Conservation (phyloP, 805 yeast species). For the Zygosaccharomyces siamensis region DNA sequence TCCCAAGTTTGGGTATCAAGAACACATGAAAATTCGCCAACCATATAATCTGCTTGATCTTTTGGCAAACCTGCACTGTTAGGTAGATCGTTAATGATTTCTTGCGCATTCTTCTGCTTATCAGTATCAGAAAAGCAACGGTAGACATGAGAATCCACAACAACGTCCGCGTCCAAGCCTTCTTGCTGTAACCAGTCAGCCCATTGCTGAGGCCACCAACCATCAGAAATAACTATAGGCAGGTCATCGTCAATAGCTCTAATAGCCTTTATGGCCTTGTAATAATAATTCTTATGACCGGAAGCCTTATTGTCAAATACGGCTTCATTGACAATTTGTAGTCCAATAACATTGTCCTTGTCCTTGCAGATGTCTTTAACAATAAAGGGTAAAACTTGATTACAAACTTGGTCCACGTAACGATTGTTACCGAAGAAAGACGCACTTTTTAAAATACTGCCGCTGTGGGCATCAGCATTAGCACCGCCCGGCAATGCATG, state of each 20-base stretch:
- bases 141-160: conserved; percentile 82
- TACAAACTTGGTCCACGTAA: conserved; percentile 41
- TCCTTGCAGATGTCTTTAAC: conserved; percentile 50
- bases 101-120: conserved; percentile 56
- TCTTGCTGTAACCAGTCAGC: conserved; percentile 51
- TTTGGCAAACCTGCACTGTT: conserved; percentile 43
- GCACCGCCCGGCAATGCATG: conserved; percentile 95
- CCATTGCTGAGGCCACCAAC: conserved; percentile 89
- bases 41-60: conserved; percentile 59
- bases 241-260: conserved; percentile 49
- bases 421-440: conserved; percentile 39
- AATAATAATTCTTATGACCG: conserved; percentile 56
- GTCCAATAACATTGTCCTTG: conserved; percentile 68
- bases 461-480: conserved; percentile 79
- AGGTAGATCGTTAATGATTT: conserved; percentile 55
- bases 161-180: conserved; percentile 49
- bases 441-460: conserved; percentile 40
- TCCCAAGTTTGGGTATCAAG: conserved; percentile 74
- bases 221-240: conserved; percentile 83
- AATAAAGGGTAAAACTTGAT: conserved; percentile 51
- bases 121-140: conserved; percentile 80
- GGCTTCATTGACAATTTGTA: conserved; percentile 85
- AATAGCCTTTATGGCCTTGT: conserved; percentile 57
- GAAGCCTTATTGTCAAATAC: conserved; percentile 52
- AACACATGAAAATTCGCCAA: conserved; percentile 91